Percentiles rank a stretch among this genome's conserved stretches.
Conservation (phyloP, 2,329 filamentous ascomycete species). For the Diaporthe capsici region DNA sequence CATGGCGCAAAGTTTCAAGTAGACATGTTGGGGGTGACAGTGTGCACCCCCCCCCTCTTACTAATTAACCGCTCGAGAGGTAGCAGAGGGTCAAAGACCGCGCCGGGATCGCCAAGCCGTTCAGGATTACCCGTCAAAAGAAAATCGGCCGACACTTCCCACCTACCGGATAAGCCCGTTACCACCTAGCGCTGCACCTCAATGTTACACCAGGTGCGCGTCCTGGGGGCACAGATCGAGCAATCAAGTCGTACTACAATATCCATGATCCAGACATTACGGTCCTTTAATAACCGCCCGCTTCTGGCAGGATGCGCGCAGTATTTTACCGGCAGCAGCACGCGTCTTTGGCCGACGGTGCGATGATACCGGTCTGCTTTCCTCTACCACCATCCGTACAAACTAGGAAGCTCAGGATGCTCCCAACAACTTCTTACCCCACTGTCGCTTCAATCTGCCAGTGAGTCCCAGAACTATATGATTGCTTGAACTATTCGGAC, state of each 20-base stretch:
- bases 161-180: conserved; percentile 21
- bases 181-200: conserved; percentile 11
- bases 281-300: conserved; percentile 27
- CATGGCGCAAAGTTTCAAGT: conserved; percentile 12
- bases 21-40: conserved; percentile 8
- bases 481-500: background rate
- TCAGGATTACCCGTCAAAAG: conserved; percentile 21
- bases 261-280: conserved; percentile 17
- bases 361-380: background rate
- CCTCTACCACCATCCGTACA: background rate
- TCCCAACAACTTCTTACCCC: background rate
- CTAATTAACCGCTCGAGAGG: background rate
- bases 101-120: conserved; percentile 2
- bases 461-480: background rate
- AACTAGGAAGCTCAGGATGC: conserved; percentile 1
- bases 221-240: background rate
- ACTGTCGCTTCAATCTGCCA: background rate
- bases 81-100: background rate
- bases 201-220: conserved; percentile 17
- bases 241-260: conserved; percentile 19
- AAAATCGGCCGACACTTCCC: conserved; percentile 8
- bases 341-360: background rate
- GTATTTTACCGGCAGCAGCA: conserved; percentile 33
- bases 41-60: background rate
- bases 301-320: conserved; percentile 5